Evolutionary conservation across 257 asterid species (phyloP).

Genomic region (Cruciata laevipes): DNA sequence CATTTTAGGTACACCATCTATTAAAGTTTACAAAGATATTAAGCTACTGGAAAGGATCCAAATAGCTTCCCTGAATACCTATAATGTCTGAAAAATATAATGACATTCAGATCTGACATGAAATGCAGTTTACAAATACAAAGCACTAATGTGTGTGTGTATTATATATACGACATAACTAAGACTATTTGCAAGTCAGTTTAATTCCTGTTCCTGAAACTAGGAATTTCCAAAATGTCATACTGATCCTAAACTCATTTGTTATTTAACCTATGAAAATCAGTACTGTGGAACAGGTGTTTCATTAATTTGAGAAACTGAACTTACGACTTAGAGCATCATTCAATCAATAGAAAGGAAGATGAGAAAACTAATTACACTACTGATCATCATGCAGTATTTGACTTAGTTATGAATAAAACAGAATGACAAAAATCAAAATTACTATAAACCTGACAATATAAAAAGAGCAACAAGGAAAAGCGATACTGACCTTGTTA

Average conservation of each 20-base stretch:
- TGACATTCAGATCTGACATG: background rate
- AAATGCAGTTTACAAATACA: background rate
- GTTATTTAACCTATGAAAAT: background rate
- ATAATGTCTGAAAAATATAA: background rate
- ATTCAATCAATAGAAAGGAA: background rate
- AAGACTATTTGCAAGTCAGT: background rate
- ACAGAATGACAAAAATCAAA: background rate
- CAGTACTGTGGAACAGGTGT: background rate
- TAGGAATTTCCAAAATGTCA: background rate
- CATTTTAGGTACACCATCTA: background rate
- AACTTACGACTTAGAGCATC: slow-evolving; percentile 1
- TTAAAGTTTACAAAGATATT: background rate
- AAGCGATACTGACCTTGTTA: slow-evolving; percentile 63
- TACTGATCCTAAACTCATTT: background rate
- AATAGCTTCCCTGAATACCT: background rate
- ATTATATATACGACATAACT: background rate
- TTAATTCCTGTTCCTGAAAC: background rate
- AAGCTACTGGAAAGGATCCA: background rate
- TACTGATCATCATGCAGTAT: background rate
- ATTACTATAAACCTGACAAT: background rate
- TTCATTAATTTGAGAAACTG: background rate
- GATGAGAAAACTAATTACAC: background rate
- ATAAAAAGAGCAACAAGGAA: slow-evolving; percentile 12
- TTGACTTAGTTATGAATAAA: background rate
- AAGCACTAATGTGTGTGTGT: no score